These are phyloP conservation scores for Annulohypoxylon truncatum DNA, from an alignment of 2,329 filamentous ascomycete species.

Conservation along the genomic window DNA sequence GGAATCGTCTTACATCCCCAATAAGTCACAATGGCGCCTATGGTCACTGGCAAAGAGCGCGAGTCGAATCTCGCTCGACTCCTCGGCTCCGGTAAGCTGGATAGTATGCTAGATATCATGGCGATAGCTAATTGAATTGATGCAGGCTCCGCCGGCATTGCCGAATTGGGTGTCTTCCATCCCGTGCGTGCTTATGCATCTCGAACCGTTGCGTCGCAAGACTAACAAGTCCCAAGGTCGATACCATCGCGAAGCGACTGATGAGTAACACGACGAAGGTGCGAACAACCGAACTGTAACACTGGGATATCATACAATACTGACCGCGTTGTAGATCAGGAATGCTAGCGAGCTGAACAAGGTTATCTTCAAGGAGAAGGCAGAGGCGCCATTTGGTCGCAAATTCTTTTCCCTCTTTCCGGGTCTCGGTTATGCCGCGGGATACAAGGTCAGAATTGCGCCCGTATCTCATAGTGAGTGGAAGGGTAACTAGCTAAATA, in stretches of 20 bases:
- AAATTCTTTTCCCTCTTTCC: slow-evolving; percentile 98
- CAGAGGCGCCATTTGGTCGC: slow-evolving; percentile 72
- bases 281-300: slow-evolving; percentile 41
- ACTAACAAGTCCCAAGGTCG: slow-evolving; percentile 70
- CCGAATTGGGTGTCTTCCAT: slow-evolving; percentile 79
- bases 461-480: not conserved
- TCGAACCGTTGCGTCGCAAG: slow-evolving; percentile 28
- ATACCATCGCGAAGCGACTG: slow-evolving; percentile 97
- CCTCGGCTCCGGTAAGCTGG: slow-evolving; percentile 82
- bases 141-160: slow-evolving; percentile 68
- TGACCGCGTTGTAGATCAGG: slow-evolving; percentile 40
- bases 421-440: slow-evolving; percentile 94
- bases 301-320: not conserved
- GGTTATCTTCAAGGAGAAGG: slow-evolving; percentile 94
- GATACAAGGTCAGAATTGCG: slow-evolving; percentile 80
- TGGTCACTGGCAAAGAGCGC: slow-evolving; percentile 67
- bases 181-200: slow-evolving; percentile 59
- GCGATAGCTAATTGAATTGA: slow-evolving; percentile 25
- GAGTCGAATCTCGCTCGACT: slow-evolving; percentile 91
- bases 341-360: slow-evolving; percentile 75
- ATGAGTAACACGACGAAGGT: slow-evolving; percentile 96
- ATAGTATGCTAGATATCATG: not conserved
- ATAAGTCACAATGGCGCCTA: slow-evolving; percentile 68
- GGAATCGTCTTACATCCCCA: slow-evolving; percentile 1
- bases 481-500: slow-evolving; percentile 14